These are phyloP conservation scores for Heimioporus sp. DNA, from an alignment of 768 basidiomycete species.

Conservation along the genomic window DNA sequence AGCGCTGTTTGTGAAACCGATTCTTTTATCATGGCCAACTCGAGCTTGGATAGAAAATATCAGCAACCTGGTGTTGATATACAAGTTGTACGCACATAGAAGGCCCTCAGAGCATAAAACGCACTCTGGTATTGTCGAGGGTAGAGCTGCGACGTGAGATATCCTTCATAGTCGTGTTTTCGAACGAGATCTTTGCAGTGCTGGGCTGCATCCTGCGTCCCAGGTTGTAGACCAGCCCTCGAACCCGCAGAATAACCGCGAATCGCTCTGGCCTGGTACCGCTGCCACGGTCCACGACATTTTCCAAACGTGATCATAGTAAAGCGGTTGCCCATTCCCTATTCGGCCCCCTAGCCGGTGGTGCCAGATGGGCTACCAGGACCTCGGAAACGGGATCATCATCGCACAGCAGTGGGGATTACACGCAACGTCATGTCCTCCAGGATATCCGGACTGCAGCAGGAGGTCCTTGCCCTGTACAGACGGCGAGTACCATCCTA, in stretches of 20 bases:
- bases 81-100: conserved; percentile 58
- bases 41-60: conserved; percentile 47
- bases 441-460: conserved; percentile 48
- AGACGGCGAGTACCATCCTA: conserved; percentile 42
- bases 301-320: conserved; percentile 19
- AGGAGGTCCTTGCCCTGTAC: conserved; percentile 51
- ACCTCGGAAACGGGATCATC: conserved; percentile 1
- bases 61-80: neutral
- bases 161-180: conserved; percentile 82
- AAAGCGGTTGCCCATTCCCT: neutral
- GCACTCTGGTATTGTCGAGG: conserved; percentile 61
- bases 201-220: conserved; percentile 41
- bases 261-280: neutral
- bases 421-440: conserved; percentile 24
- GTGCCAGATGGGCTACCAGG: conserved; percentile 17
- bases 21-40: conserved; percentile 76
- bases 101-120: conserved; percentile 79
- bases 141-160: conserved; percentile 67
- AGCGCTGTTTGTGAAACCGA: conserved; percentile 68
- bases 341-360: conserved; percentile 16
- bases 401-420: neutral
- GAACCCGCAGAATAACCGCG: conserved; percentile 14
- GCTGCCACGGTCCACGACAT: conserved; percentile 13
- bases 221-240: conserved; percentile 10
- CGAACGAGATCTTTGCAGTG: conserved; percentile 74